A percentile compares a stretch with the other conserved stretches of the same genome.
These are phyloP conservation scores for Aspergillus ostianus DNA, from an alignment of 495 filamentous ascomycete species.

Conservation along the genomic window DNA sequence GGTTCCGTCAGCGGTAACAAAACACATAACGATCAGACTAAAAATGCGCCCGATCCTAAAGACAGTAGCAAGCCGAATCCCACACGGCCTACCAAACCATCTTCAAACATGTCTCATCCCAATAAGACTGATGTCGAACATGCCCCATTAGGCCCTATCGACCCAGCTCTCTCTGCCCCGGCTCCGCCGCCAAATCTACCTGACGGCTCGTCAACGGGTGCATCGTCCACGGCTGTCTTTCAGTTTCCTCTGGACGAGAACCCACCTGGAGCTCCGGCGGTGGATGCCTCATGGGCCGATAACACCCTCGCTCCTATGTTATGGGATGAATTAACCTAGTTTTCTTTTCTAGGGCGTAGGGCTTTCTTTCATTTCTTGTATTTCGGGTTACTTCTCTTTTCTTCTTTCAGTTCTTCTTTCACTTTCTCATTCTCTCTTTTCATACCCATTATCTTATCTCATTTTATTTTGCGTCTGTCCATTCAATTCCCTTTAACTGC, in stretches of 20 bases:
- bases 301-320: slow-evolving; percentile 46
- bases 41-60: slow-evolving; percentile 6
- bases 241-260: slow-evolving; percentile 39
- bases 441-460: neutral
- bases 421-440: neutral
- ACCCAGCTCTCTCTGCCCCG: slow-evolving; percentile 32
- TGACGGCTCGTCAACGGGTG: slow-evolving; percentile 21
- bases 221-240: slow-evolving; percentile 20
- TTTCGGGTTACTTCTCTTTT: neutral
- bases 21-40: slow-evolving; percentile 10
- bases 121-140: slow-evolving; percentile 12
- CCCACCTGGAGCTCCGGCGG: slow-evolving; percentile 16
- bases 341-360: neutral
- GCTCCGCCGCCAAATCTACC: slow-evolving; percentile 28
- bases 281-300: slow-evolving; percentile 36
- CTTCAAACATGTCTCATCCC: slow-evolving; percentile 6
- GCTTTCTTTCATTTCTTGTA: neutral
- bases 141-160: slow-evolving; percentile 18
- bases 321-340: slow-evolving; percentile 42
- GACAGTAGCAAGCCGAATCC: slow-evolving; percentile 7
- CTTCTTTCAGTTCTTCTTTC: neutral
- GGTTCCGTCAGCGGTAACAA: slow-evolving; percentile 42
- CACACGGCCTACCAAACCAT: slow-evolving; percentile 12
- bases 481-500: neutral
- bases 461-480: neutral